These are phyloP conservation scores for Pythium rhizo-oryzae DNA, from an alignment of 352 stramenopile genomes.

Conservation along the genomic window DNA sequence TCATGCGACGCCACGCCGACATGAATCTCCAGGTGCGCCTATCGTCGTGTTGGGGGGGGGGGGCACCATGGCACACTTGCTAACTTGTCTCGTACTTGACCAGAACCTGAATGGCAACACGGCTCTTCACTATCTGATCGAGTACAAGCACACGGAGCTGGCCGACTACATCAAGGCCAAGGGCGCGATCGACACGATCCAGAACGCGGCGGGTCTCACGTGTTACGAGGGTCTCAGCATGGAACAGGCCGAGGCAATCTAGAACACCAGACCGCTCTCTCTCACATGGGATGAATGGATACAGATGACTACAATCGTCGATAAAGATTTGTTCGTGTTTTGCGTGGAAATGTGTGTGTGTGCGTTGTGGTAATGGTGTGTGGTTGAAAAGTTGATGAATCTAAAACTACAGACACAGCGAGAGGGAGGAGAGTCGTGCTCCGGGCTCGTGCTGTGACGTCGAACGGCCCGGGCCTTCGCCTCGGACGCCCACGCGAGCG, in stretches of 20 bases:
- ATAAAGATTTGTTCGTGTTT: background rate
- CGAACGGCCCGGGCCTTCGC: background rate
- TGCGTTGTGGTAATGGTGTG: conserved; percentile 2
- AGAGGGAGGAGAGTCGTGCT: background rate
- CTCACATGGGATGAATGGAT: conserved; percentile 10
- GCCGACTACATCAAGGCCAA: conserved; percentile 95
- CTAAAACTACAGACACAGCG: conserved; percentile 38
- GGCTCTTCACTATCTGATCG: conserved; percentile 94
- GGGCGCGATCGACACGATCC: conserved; percentile 91
- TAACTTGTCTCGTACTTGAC: background rate
- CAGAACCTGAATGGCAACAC: conserved; percentile 96
- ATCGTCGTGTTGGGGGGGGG: background rate
- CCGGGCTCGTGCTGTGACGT: background rate
- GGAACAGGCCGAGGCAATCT: conserved; percentile 50
- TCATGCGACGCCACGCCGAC: conserved; percentile 91
- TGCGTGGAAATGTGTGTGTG: background rate
- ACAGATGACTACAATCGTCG: background rate
- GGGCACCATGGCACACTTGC: no score
- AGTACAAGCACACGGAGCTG: conserved; percentile 92
- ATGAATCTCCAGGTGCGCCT: conserved; percentile 88
- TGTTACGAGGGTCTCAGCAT: conserved; percentile 94
- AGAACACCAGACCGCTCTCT: conserved; percentile 5
- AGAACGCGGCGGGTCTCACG: conserved; percentile 91
- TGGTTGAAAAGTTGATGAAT: conserved; percentile 21
- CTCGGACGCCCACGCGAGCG: conserved; percentile 2